These are phyloP conservation scores for Porphyrellus cyaneotinctus DNA, from an alignment of 768 basidiomycete species.

Conservation along the genomic window DNA sequence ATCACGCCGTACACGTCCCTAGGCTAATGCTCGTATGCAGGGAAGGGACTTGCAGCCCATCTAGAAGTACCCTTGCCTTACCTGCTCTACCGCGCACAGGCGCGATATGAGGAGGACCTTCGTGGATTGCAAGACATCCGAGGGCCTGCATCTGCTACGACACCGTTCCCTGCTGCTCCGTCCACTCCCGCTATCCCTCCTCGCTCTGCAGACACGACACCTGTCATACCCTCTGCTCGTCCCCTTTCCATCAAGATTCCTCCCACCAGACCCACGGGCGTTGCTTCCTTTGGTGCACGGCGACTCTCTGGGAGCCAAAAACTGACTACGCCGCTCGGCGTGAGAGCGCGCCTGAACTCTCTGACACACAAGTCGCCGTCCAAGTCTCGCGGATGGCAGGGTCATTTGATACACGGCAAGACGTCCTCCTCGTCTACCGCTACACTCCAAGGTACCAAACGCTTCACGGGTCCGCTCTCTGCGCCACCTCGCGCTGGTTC, in stretches of 20 bases:
- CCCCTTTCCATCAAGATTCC: constrained; percentile 29
- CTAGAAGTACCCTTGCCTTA: constrained; percentile 81
- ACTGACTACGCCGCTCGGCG: constrained; percentile 52
- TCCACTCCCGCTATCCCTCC: constrained; percentile 9
- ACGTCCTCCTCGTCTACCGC: constrained; percentile 65
- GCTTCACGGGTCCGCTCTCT: constrained; percentile 19
- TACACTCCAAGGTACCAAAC: constrained; percentile 55
- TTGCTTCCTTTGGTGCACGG: constrained; percentile 10
- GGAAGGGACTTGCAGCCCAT: constrained; percentile 80
- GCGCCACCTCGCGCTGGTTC: constrained; percentile 41
- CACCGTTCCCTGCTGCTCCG: constrained; percentile 24
- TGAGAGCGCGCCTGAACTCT: constrained; percentile 70
- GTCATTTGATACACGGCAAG: constrained; percentile 34
- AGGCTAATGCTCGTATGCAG: constrained; percentile 34
- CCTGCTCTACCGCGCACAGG: constrained; percentile 78
- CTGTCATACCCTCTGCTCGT: constrained; percentile 9
- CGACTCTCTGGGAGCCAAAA: constrained; percentile 40
- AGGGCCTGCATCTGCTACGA: constrained; percentile 41
- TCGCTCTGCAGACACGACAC: constrained; percentile 15
- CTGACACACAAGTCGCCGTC: constrained; percentile 50
- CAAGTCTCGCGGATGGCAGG: constrained; percentile 24
- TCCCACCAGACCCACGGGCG: constrained; percentile 5
- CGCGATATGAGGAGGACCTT: constrained; percentile 81
- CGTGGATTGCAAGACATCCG: constrained; percentile 71
- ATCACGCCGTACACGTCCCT: not conserved